A percentile compares a stretch with the other conserved stretches of the same genome.
These are phyloP conservation scores for Colletotrichum orbiculare DNA, from an alignment of 2,329 filamentous ascomycete genomes.

Conservation along the genomic window DNA sequence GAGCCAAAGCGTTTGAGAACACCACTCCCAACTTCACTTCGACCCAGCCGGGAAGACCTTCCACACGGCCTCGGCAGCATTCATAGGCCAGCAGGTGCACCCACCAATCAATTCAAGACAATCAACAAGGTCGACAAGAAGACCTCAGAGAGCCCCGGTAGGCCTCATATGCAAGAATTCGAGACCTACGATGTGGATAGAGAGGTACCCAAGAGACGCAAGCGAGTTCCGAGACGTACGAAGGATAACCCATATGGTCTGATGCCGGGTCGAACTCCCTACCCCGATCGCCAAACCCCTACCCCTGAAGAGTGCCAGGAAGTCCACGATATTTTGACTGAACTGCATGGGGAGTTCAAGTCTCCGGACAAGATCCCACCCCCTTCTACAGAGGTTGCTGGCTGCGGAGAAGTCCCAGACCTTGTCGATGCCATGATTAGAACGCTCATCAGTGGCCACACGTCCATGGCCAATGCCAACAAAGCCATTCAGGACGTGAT, in stretches of 20 bases:
- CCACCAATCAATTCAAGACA: neutral
- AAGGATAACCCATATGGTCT: conserved; percentile 59
- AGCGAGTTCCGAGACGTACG: conserved; percentile 42
- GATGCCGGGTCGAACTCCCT: conserved; percentile 70
- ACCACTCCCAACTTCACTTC: neutral
- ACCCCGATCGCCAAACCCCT: conserved; percentile 73
- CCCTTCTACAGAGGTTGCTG: conserved; percentile 77
- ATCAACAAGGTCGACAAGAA: neutral
- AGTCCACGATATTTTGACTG: conserved; percentile 73
- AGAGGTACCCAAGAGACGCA: conserved; percentile 36
- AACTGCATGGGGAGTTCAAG: conserved; percentile 72
- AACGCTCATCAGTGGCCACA: conserved; percentile 64
- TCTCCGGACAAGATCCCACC: conserved; percentile 75
- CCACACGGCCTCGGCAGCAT: conserved; percentile 37
- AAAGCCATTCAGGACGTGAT: conserved; percentile 74
- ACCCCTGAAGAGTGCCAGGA: conserved; percentile 76
- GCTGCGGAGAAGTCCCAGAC: conserved; percentile 69
- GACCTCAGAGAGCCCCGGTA: too few species aligned
- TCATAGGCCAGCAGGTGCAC: neutral
- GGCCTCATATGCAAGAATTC: too few species aligned
- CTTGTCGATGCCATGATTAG: conserved; percentile 65
- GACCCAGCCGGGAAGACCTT: neutral
- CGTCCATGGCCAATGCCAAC: conserved; percentile 64
- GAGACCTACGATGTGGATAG: too few species aligned
- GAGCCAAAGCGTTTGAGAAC: neutral